Conservation (phyloP, 2,329 filamentous ascomycete genomes). For the Monosporascus sp. region DNA sequence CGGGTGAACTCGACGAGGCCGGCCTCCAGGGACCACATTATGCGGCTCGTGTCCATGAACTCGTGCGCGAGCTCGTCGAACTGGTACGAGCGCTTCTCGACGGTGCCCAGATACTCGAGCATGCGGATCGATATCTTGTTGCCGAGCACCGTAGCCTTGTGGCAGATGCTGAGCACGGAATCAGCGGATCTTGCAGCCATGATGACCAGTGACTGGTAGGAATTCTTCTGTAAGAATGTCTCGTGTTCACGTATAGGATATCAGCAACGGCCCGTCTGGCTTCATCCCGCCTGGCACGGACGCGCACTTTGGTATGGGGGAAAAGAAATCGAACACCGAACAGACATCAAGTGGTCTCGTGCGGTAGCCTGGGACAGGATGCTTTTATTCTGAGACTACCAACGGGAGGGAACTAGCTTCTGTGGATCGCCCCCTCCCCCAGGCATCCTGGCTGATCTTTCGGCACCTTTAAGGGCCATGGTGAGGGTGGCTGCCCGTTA, state of each 20-base stretch:
- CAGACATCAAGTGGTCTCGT: too few relatives aligned
- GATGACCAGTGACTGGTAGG: not conserved
- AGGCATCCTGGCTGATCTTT: too few relatives aligned
- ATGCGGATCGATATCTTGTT: conserved; percentile 62
- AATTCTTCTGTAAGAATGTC: not conserved
- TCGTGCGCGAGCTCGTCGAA: conserved; percentile 58
- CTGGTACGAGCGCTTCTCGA: conserved; percentile 48
- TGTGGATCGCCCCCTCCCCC: too few relatives aligned
- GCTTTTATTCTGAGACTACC: too few relatives aligned
- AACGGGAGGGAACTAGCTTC: too few relatives aligned
- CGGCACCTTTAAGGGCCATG: not conserved
- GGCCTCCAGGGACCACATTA: conserved; percentile 64
- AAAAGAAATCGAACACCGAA: too few relatives aligned
- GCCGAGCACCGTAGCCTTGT: conserved; percentile 52
- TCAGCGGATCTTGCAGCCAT: not conserved
- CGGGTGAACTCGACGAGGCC: conserved; percentile 53
- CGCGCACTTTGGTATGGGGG: too few relatives aligned
- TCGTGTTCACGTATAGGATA: too few relatives aligned
- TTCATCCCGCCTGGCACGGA: too few relatives aligned
- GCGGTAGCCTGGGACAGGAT: too few relatives aligned
- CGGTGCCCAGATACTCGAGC: conserved; percentile 57
- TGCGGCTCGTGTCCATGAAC: conserved; percentile 62
- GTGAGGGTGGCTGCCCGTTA: not conserved
- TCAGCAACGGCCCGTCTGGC: too few relatives aligned
- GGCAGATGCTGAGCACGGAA: conserved; percentile 18